Evolutionary conservation across 768 basidiomycete genomes (phyloP), one percentile per base, ranked within the genome.

Genomic region (Suillus clintonianus): DNA sequence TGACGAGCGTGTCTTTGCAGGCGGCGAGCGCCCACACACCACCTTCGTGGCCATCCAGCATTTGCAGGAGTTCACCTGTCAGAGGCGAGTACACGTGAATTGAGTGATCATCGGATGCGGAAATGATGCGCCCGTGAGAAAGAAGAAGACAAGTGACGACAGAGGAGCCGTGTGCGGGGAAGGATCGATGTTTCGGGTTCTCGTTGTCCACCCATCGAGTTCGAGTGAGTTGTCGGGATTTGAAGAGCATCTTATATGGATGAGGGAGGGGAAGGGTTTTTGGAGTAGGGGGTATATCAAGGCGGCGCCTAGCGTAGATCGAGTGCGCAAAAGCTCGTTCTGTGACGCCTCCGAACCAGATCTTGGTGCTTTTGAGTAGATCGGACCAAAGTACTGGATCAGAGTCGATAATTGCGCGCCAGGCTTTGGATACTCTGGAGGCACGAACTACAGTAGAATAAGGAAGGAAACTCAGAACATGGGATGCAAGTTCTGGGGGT

Each of bases 131-230:
- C 36, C 92, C 92, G 64, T 89, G 88, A 57, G 97, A 97, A 80
- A 99, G 94, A 69, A 98, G 86, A 53, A 98, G 87, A 75, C 95
- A 97, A 47, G 97, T 99, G 73, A 99, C 95, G 65, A 98, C 97
- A 27, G 90, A 89, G 51, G 86, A 86, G 0, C 94, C 94, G 69
- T 95, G 92, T 13, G 95, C 95, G 1, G 90, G 84, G 80, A 99
- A 97, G 5, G 89, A 89, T 58, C 89, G 80, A 62, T 92, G 90
- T 67, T 86, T 90, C 15, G 89, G 92, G 63, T 87, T 82, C 30
- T 85, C 80, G 71, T 88, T 88, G 57, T 83, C 83, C 17, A 92
- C 84, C 94, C 95, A 97, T 47, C 89, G 88, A 27, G 86, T 87
- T 11, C 88, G 86, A 17, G 91, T 90, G 45, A 92, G 84, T 70